phyloP scores from a whole-genome alignment of 495 filamentous ascomycete species.

The Terfezia claveryi region DNA sequence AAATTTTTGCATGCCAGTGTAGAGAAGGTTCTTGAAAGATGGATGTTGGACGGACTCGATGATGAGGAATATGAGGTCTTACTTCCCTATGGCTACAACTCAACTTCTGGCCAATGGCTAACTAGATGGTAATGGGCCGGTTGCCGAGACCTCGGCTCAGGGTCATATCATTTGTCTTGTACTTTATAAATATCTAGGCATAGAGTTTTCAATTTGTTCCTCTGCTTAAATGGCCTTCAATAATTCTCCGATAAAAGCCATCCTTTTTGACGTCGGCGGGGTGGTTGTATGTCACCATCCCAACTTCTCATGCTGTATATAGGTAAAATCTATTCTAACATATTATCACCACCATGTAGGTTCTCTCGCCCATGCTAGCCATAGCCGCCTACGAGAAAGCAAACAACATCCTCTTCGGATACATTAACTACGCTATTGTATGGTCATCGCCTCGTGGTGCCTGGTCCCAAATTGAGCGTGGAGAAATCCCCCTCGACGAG shows the following conservation, averaged over 20 bases:
- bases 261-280: slow-evolving; percentile 91
- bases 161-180: too few relatives aligned
- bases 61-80: background rate
- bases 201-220: too few relatives aligned
- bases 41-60: background rate
- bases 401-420: slow-evolving; percentile 57
- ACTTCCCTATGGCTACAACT: too few relatives aligned
- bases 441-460: slow-evolving; percentile 52
- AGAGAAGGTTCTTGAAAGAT: background rate
- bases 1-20: background rate
- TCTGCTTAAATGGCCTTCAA: too few relatives aligned
- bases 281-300: slow-evolving; percentile 53
- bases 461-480: slow-evolving; percentile 69
- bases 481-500: slow-evolving; percentile 46
- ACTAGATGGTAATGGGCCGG: too few relatives aligned
- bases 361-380: slow-evolving; percentile 74
- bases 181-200: too few relatives aligned
- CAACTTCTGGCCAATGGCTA: too few relatives aligned
- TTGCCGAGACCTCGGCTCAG: too few relatives aligned
- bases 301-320: background rate
- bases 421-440: slow-evolving; percentile 78
- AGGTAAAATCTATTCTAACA: background rate
- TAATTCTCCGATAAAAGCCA: slow-evolving; percentile 32
- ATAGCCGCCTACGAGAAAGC: slow-evolving; percentile 72
- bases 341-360: slow-evolving; percentile 28